phyloP scores from a whole-genome alignment of 495 filamentous ascomycete species.

The Lasiosphaeria ovina region DNA sequence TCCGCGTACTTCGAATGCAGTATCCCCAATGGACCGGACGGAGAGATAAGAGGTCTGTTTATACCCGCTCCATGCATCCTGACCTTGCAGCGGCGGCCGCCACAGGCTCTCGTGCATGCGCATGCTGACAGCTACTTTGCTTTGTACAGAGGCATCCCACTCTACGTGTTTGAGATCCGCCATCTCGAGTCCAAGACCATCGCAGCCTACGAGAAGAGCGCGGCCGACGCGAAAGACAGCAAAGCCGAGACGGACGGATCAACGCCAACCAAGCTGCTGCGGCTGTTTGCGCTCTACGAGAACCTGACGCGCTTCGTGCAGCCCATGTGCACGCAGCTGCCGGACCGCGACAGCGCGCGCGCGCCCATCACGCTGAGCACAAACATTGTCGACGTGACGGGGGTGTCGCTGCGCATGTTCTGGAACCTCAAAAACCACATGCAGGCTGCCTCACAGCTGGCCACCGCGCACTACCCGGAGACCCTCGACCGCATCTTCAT shows the following conservation, averaged over 20 bases:
- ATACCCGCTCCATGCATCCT: slow-evolving; percentile 7
- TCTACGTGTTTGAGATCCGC: slow-evolving; percentile 84
- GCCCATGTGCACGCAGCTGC: slow-evolving; percentile 71
- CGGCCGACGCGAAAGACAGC: slow-evolving; percentile 52
- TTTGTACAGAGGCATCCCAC: slow-evolving; percentile 67
- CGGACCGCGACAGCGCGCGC: slow-evolving; percentile 63
- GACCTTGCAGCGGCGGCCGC: not conserved
- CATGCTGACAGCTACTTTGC: not conserved
- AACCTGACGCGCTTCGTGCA: slow-evolving; percentile 83
- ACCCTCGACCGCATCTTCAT: slow-evolving; percentile 87
- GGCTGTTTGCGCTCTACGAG: slow-evolving; percentile 85
- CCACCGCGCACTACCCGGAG: slow-evolving; percentile 92
- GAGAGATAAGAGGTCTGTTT: slow-evolving; percentile 59
- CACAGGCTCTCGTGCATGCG: not conserved
- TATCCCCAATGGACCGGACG: slow-evolving; percentile 94
- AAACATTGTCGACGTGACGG: slow-evolving; percentile 85
- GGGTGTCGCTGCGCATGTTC: slow-evolving; percentile 83
- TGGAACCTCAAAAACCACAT: slow-evolving; percentile 90
- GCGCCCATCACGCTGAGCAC: slow-evolving; percentile 82
- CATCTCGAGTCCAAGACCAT: slow-evolving; percentile 80
- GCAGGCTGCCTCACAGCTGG: slow-evolving; percentile 81
- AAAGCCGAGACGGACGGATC: slow-evolving; percentile 57
- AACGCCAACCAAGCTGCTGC: slow-evolving; percentile 66
- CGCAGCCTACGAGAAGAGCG: slow-evolving; percentile 66
- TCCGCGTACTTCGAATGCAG: slow-evolving; percentile 36